These are phyloP conservation scores for Paramecium pentaurelia DNA, from an alignment of 73 alveolate species.

Conservation along the genomic window DNA sequence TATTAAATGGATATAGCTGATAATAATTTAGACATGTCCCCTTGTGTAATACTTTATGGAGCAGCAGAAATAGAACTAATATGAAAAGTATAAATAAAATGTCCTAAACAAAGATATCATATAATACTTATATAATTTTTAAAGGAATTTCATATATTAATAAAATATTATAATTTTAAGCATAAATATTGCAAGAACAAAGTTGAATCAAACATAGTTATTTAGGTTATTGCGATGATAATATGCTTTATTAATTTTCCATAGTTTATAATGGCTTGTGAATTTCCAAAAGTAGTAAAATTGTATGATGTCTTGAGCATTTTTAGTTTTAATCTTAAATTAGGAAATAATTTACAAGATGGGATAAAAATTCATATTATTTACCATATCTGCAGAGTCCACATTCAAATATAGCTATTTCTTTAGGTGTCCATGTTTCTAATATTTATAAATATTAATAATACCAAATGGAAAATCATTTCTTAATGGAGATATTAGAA, in stretches of 20 bases:
- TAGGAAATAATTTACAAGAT: background rate
- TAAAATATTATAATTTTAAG: background rate
- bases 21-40: background rate
- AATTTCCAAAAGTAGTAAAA: conserved; percentile 55
- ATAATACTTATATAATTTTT: no score
- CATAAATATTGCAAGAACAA: background rate
- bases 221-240: conserved; percentile 42
- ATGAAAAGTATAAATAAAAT: background rate
- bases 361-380: conserved; percentile 30
- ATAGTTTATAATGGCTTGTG: conserved; percentile 51
- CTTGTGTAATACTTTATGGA: background rate
- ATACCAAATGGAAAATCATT: conserved; percentile 54
- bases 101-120: background rate
- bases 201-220: conserved; percentile 8
- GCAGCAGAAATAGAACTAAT: background rate
- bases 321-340: background rate
- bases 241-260: conserved; percentile 55
- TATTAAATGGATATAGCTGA: background rate
- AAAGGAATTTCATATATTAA: background rate
- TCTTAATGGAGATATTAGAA: conserved; percentile 55
- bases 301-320: conserved; percentile 39
- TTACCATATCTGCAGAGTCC: conserved; percentile 59
- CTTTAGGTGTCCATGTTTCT: conserved; percentile 55
- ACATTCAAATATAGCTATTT: conserved; percentile 58
- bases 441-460: background rate